Conservation (phyloP, 192 early-diverging fungal species). For the Dimargaris cristalligena region DNA sequence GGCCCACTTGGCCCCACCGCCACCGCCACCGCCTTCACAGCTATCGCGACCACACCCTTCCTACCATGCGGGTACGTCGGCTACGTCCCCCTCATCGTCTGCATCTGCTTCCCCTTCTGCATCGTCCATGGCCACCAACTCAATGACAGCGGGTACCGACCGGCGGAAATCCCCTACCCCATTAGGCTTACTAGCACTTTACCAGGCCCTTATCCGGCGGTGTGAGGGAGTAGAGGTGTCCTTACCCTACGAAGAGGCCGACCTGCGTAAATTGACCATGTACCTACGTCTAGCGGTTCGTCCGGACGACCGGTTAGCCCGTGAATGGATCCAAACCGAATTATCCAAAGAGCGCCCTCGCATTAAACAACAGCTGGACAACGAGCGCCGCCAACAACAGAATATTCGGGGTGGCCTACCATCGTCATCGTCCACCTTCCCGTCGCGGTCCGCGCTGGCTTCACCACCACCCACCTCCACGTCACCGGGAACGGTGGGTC, state of each 20-base stretch:
- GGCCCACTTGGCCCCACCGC: neutral
- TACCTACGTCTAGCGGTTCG: neutral
- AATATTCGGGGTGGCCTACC: neutral
- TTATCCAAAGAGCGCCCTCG: neutral
- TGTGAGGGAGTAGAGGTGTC: constrained; percentile 7
- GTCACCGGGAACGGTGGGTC: neutral
- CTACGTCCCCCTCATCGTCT: too few species aligned
- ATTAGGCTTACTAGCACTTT: neutral
- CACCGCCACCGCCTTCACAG: too few species aligned
- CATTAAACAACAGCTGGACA: constrained; percentile 5
- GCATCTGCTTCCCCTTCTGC: too few species aligned
- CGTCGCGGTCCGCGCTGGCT: neutral
- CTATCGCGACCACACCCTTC: too few species aligned
- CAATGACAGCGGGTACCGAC: neutral
- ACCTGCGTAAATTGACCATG: constrained; percentile 6
- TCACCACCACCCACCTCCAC: neutral
- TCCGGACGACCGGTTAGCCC: neutral
- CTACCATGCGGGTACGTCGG: too few species aligned
- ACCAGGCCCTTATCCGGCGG: constrained; percentile 5
- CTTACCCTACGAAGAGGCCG: constrained; percentile 6
- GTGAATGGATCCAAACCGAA: neutral
- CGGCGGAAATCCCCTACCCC: constrained; percentile 1
- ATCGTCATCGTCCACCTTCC: neutral
- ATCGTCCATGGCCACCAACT: neutral
- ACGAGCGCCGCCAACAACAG: constrained; percentile 6